Base-by-base conservation (phyloP, 2,329 filamentous ascomycete genomes). In the Clonostachys byssicola region DNA sequence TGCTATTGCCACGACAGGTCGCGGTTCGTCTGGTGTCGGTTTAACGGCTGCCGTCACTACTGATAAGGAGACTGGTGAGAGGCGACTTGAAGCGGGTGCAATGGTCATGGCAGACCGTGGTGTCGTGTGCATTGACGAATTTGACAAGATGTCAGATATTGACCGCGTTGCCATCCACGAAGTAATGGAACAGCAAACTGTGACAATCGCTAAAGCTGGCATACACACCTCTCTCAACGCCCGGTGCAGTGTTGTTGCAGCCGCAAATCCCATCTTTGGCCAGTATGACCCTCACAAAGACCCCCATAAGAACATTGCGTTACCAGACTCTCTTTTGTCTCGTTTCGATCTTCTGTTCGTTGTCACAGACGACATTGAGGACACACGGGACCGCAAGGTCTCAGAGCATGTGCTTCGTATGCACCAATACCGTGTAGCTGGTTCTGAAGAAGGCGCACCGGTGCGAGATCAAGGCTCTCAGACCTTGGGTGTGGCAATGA, bases 111-210 rank as follows among this genome's bases (percentile, higher is more conserved):
- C 85, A 53, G 94, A 99, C 65, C 87, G 94, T 52, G 94, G 94
- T 56, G 92, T 99, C 12, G 94, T 99, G 34, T 99, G 94, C 73
- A 99, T 99, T 55, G 94, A 99, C 64, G 94, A 99, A 62, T 99
- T 99, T 57, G 94, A 99, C 74, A 99, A 99, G 69, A 99, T 99
- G 94, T 96, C 91, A 48, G 94, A 99, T 63, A 86, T 97, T 49
- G 94, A 99, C 68, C 85, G 94, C 63, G 94, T 99, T 5, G 94
- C 94, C 42, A 99, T 99, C 57, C 94, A 99, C 80, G 94, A 99
- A 88, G 94, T 99, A 55, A 99, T 99, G 94, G 94, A 99, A 71
- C 94, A 99, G 72, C 94, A 99, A 70, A 99, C 94, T 0, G 94
- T 99, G 51, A 99, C 94, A 13, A 99, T 99, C 60, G 94, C 94